Evolutionary conservation across 495 filamentous ascomycete species (phyloP), one percentile per base, ranked within the genome.

Genomic region (Neurospora sp.): DNA sequence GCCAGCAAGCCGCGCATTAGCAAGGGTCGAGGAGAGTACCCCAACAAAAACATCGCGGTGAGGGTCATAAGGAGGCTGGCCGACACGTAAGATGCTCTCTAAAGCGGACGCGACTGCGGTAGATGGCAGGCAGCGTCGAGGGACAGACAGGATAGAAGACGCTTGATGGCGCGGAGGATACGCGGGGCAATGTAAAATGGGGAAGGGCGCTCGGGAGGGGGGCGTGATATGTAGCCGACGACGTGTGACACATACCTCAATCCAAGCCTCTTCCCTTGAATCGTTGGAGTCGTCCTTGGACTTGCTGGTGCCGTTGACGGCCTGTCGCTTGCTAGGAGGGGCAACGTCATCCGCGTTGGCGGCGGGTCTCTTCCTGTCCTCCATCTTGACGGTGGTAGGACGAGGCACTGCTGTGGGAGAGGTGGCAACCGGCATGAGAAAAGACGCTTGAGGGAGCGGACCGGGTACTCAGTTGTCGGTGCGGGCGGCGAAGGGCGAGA

Each of bases 311-410:
- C 93, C 93, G 84, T 96, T 96, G 22, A 92, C 85, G 10, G 91
- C 92, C 82, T 95, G 93, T 81, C 93, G 90, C 87, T 97, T 97
- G 78, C 87, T 89, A 9, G 93, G 93, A 53, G 94, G 94, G 72
- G 91, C 92, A 74, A 89, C 85, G 69, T 95, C 92, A 82, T 94
- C 93, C 76, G 89, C 91, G 79, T 85, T 83, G 71, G 88, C 84
- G 75, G 93, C 91, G 76, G 93, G 90, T 88, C 94, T 89, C 87
- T 97, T 97, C 89, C 94, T 93, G 86, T 97, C 93, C 86, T 97
- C 94, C 94, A 97, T 97, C 88, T 94, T 97, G 88, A 90, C 86
- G 81, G 82, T 83, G 81, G 86, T 84, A 79, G 89, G 87, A 84
- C 88, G 87, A 87, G 92, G 88, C 85, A 85, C 83, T 83, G 91